phyloP scores from a whole-genome alignment of 192 early-diverging fungal species.

The Haplosporangium gracile region DNA sequence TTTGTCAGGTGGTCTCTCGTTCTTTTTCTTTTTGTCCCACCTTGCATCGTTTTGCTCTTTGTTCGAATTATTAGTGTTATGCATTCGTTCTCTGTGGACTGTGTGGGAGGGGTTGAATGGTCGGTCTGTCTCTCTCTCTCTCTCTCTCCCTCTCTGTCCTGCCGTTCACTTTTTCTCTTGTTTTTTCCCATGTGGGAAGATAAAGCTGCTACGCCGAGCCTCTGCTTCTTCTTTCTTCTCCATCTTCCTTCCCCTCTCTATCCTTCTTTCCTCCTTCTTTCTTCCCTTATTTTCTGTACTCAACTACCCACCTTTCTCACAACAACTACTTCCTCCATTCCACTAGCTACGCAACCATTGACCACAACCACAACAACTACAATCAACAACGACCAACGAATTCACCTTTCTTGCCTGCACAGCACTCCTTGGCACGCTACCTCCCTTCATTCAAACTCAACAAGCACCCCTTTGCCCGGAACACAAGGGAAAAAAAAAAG shows the following conservation, averaged over 20 bases:
- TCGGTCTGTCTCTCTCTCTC: not conserved
- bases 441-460: conserved; percentile 12
- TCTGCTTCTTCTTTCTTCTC: not conserved
- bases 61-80: not conserved
- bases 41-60: not conserved
- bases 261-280: not conserved
- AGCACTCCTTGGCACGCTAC: not conserved
- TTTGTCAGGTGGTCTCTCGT: no score
- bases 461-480: not conserved
- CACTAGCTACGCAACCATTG: not conserved
- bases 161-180: not conserved
- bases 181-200: not conserved
- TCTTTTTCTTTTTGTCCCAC: not conserved
- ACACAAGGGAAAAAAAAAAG: not conserved
- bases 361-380: not conserved
- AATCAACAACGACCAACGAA: not conserved
- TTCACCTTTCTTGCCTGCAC: not conserved
- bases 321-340: not conserved
- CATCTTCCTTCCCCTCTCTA: not conserved
- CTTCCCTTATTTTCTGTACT: not conserved
- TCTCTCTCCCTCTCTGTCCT: not conserved
- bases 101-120: not conserved
- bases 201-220: not conserved
- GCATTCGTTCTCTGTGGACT: no score
- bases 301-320: not conserved